These are phyloP conservation scores for Senna siamea DNA, from an alignment of 306 rosid species.

Conservation along the genomic window DNA sequence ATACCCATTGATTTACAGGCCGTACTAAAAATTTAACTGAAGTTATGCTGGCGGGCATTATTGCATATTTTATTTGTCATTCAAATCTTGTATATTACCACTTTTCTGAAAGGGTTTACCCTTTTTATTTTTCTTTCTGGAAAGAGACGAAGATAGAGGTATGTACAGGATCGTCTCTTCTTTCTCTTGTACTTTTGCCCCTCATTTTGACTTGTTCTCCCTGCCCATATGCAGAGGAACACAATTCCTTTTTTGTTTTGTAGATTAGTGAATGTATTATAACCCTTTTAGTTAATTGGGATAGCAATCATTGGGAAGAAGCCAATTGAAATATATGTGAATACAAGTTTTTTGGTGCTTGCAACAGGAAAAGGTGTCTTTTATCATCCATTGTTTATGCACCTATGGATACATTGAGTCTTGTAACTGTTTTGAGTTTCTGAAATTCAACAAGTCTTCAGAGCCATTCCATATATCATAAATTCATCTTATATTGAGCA, in stretches of 20 bases:
- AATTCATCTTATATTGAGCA: neutral
- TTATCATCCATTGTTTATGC: constrained; percentile 44
- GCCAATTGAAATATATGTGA: constrained; percentile 67
- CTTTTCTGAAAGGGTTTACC: constrained; percentile 43
- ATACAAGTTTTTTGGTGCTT: constrained; percentile 59
- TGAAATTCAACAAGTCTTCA: constrained; percentile 41
- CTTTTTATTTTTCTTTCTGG: constrained; percentile 17
- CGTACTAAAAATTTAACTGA: constrained; percentile 45
- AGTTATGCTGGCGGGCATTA: constrained; percentile 44
- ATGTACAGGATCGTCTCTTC: constrained; percentile 81
- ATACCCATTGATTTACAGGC: constrained; percentile 44
- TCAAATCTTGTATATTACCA: constrained; percentile 68
- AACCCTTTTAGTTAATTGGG: constrained; percentile 52
- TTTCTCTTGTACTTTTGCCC: constrained; percentile 37
- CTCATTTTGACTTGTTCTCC: constrained; percentile 35
- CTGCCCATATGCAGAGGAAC: constrained; percentile 49
- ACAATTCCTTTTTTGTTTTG: constrained; percentile 45
- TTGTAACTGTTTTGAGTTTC: constrained; percentile 44
- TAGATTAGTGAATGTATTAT: constrained; percentile 68
- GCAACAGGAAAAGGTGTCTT: constrained; percentile 39
- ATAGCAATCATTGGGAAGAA: constrained; percentile 64
- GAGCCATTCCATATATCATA: constrained; percentile 26
- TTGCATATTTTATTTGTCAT: constrained; percentile 40
- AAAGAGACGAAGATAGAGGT: constrained; percentile 63
- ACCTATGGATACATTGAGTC: constrained; percentile 36